Base-by-base conservation (phyloP, 768 basidiomycete genomes). In the Tephrocybe sp. region DNA sequence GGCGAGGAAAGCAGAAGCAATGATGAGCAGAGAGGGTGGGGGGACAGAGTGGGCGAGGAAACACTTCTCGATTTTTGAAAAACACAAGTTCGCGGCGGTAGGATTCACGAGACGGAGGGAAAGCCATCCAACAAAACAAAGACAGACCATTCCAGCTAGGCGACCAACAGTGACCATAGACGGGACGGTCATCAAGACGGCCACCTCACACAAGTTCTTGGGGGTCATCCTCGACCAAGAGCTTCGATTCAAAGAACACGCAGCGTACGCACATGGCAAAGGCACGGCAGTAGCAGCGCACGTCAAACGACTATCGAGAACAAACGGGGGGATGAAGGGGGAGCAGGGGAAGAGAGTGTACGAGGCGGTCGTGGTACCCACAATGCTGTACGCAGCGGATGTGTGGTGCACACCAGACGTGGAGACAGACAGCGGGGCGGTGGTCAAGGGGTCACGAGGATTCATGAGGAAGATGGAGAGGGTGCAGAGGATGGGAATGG, bases 141-240 rank as follows among this genome's bases (percentile, higher is more conserved):
- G 38, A 29, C 16, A 15, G 3, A 19, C 18, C 33, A 22, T n/a
- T 33, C 29, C 31, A 25, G 37, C 38, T 3, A 11, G 16, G 8
- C 1, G 29, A 13, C 38, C 48, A 13, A 31, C 3, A 12, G 18
- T 49, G 18, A 39, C 23, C 8, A 31, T 46, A n/a, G 30, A 16
- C 16, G n/a, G 33, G 13, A 21, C 18, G 18, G 3, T 31, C n/a
- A 34, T 49, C 3, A 24, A 46, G 8, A 13, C 5, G 2, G 15
- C 19, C 3, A n/a, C 19, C 13, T n/a, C 11, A 19, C 45, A 46
- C 45, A 55, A 49, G 16, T 57, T 53, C 42, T 52, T 63, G 11
- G 61, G 58, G 0, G 40, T 63, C 3, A 36, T 54, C 0, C 5
- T 63, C 1, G 42, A 63, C 33, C 37, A 61, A 21, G 33, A 54